Evolutionary conservation across 2,329 filamentous ascomycete genomes (phyloP).

Genomic region (Ophiostoma sp.): DNA sequence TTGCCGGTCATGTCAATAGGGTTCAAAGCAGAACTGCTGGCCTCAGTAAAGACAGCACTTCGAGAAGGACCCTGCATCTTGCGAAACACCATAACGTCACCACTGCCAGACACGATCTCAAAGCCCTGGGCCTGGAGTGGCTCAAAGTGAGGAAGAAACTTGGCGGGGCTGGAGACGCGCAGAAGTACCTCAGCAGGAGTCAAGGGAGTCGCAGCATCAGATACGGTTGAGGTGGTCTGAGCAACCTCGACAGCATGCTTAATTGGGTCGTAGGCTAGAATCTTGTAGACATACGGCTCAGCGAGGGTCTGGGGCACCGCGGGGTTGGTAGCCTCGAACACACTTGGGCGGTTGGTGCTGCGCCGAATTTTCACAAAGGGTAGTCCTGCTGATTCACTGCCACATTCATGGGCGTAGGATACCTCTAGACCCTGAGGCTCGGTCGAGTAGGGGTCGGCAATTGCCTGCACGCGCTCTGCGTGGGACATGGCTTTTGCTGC

Average conservation of each 20-base stretch:
- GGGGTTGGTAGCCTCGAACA: not conserved
- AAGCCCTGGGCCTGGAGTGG: constrained; percentile 57
- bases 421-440: constrained; percentile 46
- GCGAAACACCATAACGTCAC: constrained; percentile 61
- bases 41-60: not conserved
- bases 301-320: not conserved
- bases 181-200: constrained; percentile 57
- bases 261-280: constrained; percentile 59
- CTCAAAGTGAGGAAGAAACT: constrained; percentile 60
- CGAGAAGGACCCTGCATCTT: constrained; percentile 43
- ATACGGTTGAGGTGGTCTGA: constrained; percentile 54
- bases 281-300: constrained; percentile 48
- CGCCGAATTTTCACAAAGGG: constrained; percentile 34
- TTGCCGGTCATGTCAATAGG: constrained; percentile 55
- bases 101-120: constrained; percentile 59
- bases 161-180: constrained; percentile 56
- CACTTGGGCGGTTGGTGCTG: not conserved
- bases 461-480: constrained; percentile 20
- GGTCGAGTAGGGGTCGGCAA: constrained; percentile 37
- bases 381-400: constrained; percentile 35
- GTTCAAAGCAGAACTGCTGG: constrained; percentile 40
- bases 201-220: constrained; percentile 45
- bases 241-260: constrained; percentile 54
- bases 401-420: constrained; percentile 43
- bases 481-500: constrained; percentile 11